Evolutionary conservation across 805 yeast genomes (phyloP), one percentile per base, ranked within the genome.

Genomic region (Torulaspora gathmanii): DNA sequence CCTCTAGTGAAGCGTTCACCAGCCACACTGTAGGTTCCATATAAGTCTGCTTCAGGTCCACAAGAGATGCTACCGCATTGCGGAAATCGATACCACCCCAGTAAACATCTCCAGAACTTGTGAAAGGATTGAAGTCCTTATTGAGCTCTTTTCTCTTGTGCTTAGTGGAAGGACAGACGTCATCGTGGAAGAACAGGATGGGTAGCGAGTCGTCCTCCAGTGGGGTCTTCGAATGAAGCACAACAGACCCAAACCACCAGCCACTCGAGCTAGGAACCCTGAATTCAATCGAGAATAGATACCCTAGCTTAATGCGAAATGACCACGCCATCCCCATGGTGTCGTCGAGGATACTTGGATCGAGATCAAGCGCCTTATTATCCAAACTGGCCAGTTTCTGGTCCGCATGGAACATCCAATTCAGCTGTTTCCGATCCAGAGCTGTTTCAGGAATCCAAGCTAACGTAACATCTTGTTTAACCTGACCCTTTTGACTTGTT

Each of bases 31-130:
- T 78, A 3, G 80, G 79, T 53, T 88, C 97, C 22, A 86, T 65
- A 0, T 83, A 73, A 0, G 95, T 80, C 50, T 73, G 75, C 54
- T 83, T 88, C 23, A 88, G 64, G 46, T 78, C 80, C 26, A 85
- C 79, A 50, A 75, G 72, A 31, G 67, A 64, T 26, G 71, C 68
- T 33, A 93, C 65, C 11, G 71, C 74, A 36, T 72, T 69, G 47
- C 87, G 65, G 47, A 93, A 82, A 53, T 86, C 84, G 34, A 75
- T 78, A 1, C 97, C 99, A 16, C 99, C 99, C 97, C 98, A 93
- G 53, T 81, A 85, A 31, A 87, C 61, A 28, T 72, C 74, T 20
- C 70, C 71, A 1, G 69, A 64, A 30, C 71, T 70, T 12, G 77
- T 77, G 61, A 88, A 90, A 0, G 95, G 89, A 47, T 84, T 86